phyloP scores from a whole-genome alignment of 805 yeast species.

The Nakazawaea ishiwadae region DNA sequence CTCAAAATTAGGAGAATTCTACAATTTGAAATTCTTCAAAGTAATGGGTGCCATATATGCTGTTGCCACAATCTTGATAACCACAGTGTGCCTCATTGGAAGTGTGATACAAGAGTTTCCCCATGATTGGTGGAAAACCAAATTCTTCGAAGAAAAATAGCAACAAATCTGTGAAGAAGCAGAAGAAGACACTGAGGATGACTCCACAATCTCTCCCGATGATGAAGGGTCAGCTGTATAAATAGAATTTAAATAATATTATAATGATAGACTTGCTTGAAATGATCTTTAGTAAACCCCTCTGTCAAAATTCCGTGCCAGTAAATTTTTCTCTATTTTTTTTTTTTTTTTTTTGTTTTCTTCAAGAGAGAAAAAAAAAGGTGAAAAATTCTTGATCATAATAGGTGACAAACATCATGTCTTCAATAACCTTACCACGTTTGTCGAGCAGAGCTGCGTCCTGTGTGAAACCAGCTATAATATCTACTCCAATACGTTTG shows the following conservation, averaged over 20 bases:
- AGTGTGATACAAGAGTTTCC: conserved; percentile 30
- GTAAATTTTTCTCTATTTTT: too few species aligned
- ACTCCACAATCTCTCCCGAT: not conserved
- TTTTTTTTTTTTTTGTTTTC: too few species aligned
- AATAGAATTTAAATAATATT: too few species aligned
- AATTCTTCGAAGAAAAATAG: too few species aligned
- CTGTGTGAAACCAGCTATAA: not conserved
- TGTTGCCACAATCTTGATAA: conserved; percentile 41
- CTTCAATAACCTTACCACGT: not conserved
- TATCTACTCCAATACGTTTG: not conserved
- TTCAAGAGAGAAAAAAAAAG: not conserved
- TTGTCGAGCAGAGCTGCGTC: not conserved
- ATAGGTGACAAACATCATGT: not conserved
- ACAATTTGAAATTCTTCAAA: conserved; percentile 52
- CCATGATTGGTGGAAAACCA: not conserved
- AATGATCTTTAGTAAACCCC: too few species aligned
- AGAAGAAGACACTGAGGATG: not conserved
- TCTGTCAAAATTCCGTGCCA: not conserved
- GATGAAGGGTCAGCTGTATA: too few species aligned
- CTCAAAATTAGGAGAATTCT: conserved; percentile 44
- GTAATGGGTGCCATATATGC: conserved; percentile 62
- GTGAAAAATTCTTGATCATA: not conserved
- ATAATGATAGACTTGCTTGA: too few species aligned
- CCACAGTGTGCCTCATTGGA: conserved; percentile 35
- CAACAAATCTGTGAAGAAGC: not conserved